Evolutionary conservation across 1,284 basidiomycete species (phyloP), one percentile per base, ranked within the genome.

Genomic region (Naganishia sp.): DNA sequence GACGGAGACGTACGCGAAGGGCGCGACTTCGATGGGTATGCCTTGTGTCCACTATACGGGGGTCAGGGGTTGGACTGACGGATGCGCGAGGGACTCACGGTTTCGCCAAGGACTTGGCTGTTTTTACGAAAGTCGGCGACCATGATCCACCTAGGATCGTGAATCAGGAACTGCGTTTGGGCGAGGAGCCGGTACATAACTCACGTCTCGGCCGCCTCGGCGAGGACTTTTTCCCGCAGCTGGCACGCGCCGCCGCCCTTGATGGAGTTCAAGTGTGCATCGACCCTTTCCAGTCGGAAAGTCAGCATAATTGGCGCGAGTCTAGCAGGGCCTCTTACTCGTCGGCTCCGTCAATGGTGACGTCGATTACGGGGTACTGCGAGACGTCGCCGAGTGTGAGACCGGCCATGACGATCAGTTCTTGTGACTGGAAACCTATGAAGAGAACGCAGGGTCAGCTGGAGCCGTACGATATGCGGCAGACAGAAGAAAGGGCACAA

Each of bases 231-330:
- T 81, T 99, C 96, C 43, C 94, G 87, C 42, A 99, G 81, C 73
- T 99, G 96, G 79, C 95, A 98, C 1, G 94, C 95, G 11, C 95
- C 95, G 65, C 95, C 95, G 15, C 95, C 95, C 81, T 99, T 99
- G 83, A 99, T 95, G 69, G 90, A 90, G 81, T 99, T 96, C 63
- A 99, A 83, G 46, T 87, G 81, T 49, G 83, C 80, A 80, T 98
- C 94, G 41, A 97, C 92, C 80, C 92, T 94, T 72, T 41, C 45
- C 35, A 43, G 51, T n/a, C n/a, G 21, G 28, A 25, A 32, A 15
- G 15, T 18, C 31, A 18, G 60, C 63, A 31, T 52, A 32, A 35
- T 10, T 1, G 23, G 47, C 21, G 18, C 42, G 18, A 3, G 31
- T 6, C 1, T 2, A 25, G 11, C 21, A 4, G 18, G 10, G 28